Evolutionary conservation across 176 grass and related monocot species (phyloP), one percentile per base, ranked within the genome.

Genomic region (Bothriochloa decipiens): DNA sequence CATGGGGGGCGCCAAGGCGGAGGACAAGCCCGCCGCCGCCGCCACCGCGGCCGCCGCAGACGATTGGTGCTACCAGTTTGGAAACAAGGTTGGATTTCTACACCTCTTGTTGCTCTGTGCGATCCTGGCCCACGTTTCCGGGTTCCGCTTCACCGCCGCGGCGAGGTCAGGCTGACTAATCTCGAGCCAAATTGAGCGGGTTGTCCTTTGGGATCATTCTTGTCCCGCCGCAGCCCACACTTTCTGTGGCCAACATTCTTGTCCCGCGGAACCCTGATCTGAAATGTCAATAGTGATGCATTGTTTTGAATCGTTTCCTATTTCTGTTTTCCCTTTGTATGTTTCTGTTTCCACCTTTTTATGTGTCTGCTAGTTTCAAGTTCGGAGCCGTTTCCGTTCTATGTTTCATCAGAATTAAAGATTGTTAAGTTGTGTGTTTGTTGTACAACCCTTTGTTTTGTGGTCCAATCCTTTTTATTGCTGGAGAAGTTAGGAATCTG

Each of bases 1-100:
- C 49, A 90, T 90, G 89, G 81, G 89, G 72, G 86, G 85, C 11
- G 70, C 77, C 79, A 88, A 85, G 35, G 87, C 70, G 72, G 82
- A 81, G 26, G 68, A 83, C 12, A 87, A 66, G 77, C 17, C 75
- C 41, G 68, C 26, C 67, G 88, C 3, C n/a, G n/a, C 57, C 9
- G 50, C 50, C 53, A 18, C 20, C 12, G 74, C 73, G 60, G 88
- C 55, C 8, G 82, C 78, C 50, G 88, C 77, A 33, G 89, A 94
- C 13, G 81, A 76, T 28, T 90, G 88, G 79, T 87, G 91, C 85
- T 90, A 80, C 80, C 88, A 87, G 11, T 85, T 74, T 10, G 61
- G 43, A 11, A 91, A 73, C 23, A 91, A 88, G 86, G 82, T 91
- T 28, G 0, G 77, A 50, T 77, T 80, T 22, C 45, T 23, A 27